Evolutionary conservation across 2,329 filamentous ascomycete species (phyloP).

Genomic region (Tolypocladium tropicale): DNA sequence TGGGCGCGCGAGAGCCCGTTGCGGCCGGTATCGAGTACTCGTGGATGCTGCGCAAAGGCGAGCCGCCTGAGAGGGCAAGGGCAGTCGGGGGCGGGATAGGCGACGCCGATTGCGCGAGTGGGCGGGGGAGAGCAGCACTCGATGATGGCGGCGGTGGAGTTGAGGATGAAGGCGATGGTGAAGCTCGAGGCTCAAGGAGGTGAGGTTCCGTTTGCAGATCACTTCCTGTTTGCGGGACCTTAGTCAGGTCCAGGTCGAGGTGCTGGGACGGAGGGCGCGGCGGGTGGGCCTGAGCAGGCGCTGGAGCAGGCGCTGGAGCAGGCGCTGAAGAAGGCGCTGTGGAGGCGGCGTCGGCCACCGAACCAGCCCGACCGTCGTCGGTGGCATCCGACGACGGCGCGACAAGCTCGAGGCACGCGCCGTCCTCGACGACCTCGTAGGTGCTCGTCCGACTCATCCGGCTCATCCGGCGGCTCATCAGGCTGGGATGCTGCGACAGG

Average conservation of each 20-base stretch:
- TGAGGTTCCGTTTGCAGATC: not conserved
- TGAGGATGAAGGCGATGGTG: constrained; percentile 2
- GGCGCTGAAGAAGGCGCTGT: not conserved
- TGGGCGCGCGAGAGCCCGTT: constrained; percentile 6
- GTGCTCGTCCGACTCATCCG: not conserved
- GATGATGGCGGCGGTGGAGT: not conserved
- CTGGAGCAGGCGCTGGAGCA: not conserved
- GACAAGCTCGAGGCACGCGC: not conserved
- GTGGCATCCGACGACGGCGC: not conserved
- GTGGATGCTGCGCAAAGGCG: constrained; percentile 3
- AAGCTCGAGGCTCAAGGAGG: not conserved
- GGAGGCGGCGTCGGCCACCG: not conserved
- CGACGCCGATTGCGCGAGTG: constrained; percentile 3
- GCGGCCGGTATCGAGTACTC: not conserved
- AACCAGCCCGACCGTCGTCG: not conserved
- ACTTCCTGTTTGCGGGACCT: not conserved
- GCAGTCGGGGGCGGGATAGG: not conserved
- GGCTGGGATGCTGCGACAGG: not conserved
- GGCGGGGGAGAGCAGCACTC: not conserved
- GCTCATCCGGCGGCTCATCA: not conserved
- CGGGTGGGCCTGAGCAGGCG: not conserved
- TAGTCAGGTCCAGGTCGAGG: not conserved
- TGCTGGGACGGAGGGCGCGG: not conserved
- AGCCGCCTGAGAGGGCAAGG: not conserved
- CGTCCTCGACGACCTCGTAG: not conserved